These are phyloP conservation scores for Aspergillus conjunctus DNA, from an alignment of 495 filamentous ascomycete genomes.

Conservation along the genomic window DNA sequence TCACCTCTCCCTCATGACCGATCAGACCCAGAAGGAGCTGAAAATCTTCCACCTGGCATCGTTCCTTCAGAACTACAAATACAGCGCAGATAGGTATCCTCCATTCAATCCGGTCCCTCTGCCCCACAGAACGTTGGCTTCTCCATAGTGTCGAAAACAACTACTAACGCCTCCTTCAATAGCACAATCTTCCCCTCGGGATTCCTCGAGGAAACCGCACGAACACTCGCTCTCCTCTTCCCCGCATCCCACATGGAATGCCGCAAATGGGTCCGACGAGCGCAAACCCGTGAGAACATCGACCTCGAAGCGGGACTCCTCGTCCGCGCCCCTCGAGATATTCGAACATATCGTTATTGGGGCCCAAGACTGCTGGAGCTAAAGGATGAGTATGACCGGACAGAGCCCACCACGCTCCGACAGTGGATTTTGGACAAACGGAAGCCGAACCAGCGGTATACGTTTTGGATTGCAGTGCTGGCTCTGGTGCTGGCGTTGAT, in stretches of 20 bases:
- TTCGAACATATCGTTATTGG: conserved; percentile 27
- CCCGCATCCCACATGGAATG: conserved; percentile 21
- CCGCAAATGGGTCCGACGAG: conserved; percentile 21
- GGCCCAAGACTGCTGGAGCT: conserved; percentile 20
- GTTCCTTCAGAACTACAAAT: conserved; percentile 13
- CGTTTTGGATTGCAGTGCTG: conserved; percentile 33
- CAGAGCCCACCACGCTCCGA: conserved; percentile 22
- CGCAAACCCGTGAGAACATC: conserved; percentile 12
- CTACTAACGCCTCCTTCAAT: not conserved
- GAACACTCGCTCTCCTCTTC: conserved; percentile 28
- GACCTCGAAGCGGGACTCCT: conserved; percentile 21
- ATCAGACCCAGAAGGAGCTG: conserved; percentile 11
- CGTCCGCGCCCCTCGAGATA: conserved; percentile 6
- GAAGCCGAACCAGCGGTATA: conserved; percentile 33
- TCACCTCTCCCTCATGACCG: conserved; percentile 14
- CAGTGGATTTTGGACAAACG: conserved; percentile 30
- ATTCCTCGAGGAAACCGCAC: conserved; percentile 28
- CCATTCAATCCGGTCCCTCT: no score
- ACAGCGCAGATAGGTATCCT: conserved; percentile 3
- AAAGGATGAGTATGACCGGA: conserved; percentile 23
- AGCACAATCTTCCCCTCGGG: conserved; percentile 22
- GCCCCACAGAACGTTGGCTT: no score
- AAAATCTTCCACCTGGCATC: conserved; percentile 16
- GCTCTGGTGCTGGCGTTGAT: conserved; percentile 29
- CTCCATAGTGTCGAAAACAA: no score